phyloP scores from a whole-genome alignment of 352 stramenopile species.

The Pythium rishiriense region DNA sequence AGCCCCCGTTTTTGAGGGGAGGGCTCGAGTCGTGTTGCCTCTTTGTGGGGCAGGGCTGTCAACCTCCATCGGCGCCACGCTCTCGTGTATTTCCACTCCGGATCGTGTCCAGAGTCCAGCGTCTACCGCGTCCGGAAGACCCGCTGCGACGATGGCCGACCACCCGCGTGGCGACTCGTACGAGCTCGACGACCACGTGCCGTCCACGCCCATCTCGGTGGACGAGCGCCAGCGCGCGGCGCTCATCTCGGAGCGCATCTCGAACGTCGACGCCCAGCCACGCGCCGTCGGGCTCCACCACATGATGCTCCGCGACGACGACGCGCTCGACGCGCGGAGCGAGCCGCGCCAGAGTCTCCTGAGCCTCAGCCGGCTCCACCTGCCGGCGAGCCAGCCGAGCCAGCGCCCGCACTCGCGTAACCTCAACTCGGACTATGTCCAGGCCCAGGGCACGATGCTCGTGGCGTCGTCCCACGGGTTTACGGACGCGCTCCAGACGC shows the following conservation, averaged over 20 bases:
- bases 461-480: slow-evolving; percentile 16
- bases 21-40: no score
- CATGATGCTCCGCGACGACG: slow-evolving; percentile 11
- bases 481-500: slow-evolving; percentile 14
- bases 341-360: slow-evolving; percentile 13
- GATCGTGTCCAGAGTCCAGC: neutral
- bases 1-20: neutral
- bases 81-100: no score
- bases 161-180: slow-evolving; percentile 9
- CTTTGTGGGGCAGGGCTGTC: no score
- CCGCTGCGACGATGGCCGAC: slow-evolving; percentile 3
- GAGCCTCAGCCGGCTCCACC: slow-evolving; percentile 3
- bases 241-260: slow-evolving; percentile 30
- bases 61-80: no score
- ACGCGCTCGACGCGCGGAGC: slow-evolving; percentile 11
- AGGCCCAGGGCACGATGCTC: slow-evolving; percentile 22
- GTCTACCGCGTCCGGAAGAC: neutral
- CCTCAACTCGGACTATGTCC: slow-evolving; percentile 26
- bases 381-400: neutral
- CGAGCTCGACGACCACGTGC: slow-evolving; percentile 25
- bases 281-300: slow-evolving; percentile 23
- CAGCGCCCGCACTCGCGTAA: slow-evolving; percentile 19
- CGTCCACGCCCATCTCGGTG: slow-evolving; percentile 25
- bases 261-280: slow-evolving; percentile 21
- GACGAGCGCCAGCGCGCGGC: slow-evolving; percentile 29